Percentiles rank a stretch among this genome's conserved stretches.
Conservation (phyloP, 2,329 filamentous ascomycete species). For the Zelopaecilomyces penicillatus region DNA sequence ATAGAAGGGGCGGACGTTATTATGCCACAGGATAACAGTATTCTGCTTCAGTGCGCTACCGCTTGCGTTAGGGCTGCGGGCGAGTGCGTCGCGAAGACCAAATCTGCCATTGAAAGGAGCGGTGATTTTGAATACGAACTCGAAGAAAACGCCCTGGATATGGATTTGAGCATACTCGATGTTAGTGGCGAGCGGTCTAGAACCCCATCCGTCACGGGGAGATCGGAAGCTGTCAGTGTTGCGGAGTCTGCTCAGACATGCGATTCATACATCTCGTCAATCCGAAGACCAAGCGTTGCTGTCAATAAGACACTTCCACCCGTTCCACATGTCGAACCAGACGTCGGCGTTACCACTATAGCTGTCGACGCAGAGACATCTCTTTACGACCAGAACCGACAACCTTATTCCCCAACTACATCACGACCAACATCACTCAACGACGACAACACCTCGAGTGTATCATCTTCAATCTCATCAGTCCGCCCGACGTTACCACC, state of each 20-base stretch:
- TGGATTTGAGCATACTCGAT: conserved; percentile 47
- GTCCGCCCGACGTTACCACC: conserved; percentile 43
- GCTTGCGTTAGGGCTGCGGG: conserved; percentile 83
- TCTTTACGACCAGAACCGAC: conserved; percentile 12
- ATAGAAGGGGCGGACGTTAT: conserved; percentile 69
- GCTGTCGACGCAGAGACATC: conserved; percentile 13
- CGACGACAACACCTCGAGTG: conserved; percentile 34
- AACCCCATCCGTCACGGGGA: conserved; percentile 23
- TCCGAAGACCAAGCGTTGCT: conserved; percentile 33
- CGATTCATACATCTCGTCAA: conserved; percentile 27
- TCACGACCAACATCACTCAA: conserved; percentile 36
- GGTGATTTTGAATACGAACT: conserved; percentile 87
- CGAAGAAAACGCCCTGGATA: conserved; percentile 45
- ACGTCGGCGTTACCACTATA: conserved; percentile 16
- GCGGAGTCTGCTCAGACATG: conserved; percentile 30
- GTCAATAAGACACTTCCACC: conserved; percentile 62
- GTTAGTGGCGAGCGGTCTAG: conserved; percentile 26
- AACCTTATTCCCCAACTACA: conserved; percentile 24
- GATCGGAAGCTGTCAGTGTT: conserved; percentile 29
- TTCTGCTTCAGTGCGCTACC: conserved; percentile 70
- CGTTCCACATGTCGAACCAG: conserved; percentile 42
- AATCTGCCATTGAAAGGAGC: conserved; percentile 75
- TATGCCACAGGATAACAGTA: conserved; percentile 68
- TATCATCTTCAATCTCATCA: conserved; percentile 39
- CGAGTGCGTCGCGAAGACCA: conserved; percentile 82